Conservation (phyloP, 208 protist species). For the Naegleria lovaniensis region DNA sequence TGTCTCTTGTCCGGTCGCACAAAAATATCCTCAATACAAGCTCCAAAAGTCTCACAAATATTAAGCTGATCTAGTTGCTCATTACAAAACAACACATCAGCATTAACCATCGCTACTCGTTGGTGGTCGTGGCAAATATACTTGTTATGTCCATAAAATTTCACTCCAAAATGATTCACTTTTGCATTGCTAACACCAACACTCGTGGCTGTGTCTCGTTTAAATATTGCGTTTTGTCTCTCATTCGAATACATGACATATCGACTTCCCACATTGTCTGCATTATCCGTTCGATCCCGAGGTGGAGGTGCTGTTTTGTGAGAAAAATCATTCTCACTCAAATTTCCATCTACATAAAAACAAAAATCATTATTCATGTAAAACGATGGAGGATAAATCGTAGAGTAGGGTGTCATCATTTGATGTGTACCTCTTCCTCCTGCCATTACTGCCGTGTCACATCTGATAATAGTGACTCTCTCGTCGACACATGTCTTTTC, state of each 20-base stretch:
- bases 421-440: not conserved
- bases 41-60: not conserved
- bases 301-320: not conserved
- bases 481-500: not conserved
- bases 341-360: not conserved
- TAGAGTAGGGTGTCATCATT: not conserved
- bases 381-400: not conserved
- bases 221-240: too few species aligned
- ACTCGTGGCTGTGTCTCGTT: too few species aligned
- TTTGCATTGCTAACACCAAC: too few species aligned
- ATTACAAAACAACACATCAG: not conserved
- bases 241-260: not conserved
- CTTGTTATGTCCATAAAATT: not conserved
- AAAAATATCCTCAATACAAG: not conserved
- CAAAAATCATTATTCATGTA: not conserved
- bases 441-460: not conserved
- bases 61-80: not conserved
- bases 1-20: not conserved
- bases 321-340: not conserved
- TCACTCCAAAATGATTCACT: not conserved
- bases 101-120: not conserved
- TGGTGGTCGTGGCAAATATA: not conserved
- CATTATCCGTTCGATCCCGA: not conserved
- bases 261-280: not conserved
- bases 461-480: not conserved